phyloP scores from a whole-genome alignment of 1,284 basidiomycete genomes.

The Waitea zeae region DNA sequence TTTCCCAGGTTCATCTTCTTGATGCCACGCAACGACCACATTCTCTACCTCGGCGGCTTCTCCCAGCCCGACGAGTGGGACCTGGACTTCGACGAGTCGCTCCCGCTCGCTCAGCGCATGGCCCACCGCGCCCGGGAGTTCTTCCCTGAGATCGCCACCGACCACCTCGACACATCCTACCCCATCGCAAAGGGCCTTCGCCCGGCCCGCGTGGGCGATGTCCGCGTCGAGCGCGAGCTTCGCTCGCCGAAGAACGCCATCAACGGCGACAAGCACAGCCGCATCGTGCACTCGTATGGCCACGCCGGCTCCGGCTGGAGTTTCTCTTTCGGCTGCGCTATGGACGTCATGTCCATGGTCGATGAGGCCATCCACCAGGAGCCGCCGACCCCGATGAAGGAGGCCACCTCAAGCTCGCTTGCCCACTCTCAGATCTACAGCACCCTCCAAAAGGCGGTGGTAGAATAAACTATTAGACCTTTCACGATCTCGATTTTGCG shows the following conservation, averaged over 20 bases:
- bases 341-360: too few species aligned
- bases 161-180: conserved; percentile 14
- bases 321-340: conserved; percentile 10
- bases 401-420: too few species aligned
- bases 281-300: conserved; percentile 18
- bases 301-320: conserved; percentile 16
- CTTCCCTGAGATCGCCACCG: conserved; percentile 15
- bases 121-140: conserved; percentile 16
- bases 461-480: too few species aligned
- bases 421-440: too few species aligned
- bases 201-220: conserved; percentile 15
- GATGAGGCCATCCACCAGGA: too few species aligned
- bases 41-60: conserved; percentile 15
- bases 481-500: too few species aligned
- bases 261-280: too few species aligned
- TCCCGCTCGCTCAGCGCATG: conserved; percentile 17
- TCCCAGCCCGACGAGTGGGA: conserved; percentile 13
- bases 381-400: too few species aligned
- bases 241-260: conserved; percentile 8
- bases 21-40: conserved; percentile 16
- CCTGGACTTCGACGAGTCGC: conserved; percentile 16
- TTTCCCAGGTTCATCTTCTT: conserved; percentile 11
- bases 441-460: too few species aligned
- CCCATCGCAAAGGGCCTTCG: conserved; percentile 17
- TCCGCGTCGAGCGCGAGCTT: conserved; percentile 18